Percentiles rank a stretch among this genome's conserved stretches.
Conservation (phyloP, 2,329 filamentous ascomycete genomes). For the Trichoderma sp. region DNA sequence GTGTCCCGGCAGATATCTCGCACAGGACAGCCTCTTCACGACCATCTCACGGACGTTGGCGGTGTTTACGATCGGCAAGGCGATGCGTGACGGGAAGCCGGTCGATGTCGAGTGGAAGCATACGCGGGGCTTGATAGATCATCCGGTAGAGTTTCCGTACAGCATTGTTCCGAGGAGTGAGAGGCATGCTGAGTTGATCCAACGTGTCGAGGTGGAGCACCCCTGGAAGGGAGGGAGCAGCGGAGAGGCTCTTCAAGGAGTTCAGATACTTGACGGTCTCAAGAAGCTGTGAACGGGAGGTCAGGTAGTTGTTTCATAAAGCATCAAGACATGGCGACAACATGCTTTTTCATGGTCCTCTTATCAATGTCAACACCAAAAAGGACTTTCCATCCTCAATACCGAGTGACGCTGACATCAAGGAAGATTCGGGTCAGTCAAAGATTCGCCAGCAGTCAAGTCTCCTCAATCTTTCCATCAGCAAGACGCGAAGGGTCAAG, state of each 20-base stretch:
- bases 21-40: background rate
- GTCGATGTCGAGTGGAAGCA: conserved; percentile 4
- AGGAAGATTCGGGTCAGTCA: no score
- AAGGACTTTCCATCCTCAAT: no score
- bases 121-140: background rate
- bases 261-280: background rate
- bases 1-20: conserved; percentile 15
- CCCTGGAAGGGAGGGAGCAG: background rate
- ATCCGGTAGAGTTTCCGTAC: background rate
- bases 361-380: no score
- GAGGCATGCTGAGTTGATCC: background rate
- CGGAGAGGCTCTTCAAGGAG: background rate
- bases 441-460: no score
- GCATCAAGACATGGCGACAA: no score
- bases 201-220: conserved; percentile 7
- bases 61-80: conserved; percentile 7
- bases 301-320: no score
- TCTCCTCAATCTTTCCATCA: no score
- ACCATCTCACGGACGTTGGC: conserved; percentile 1
- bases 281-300: background rate
- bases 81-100: background rate
- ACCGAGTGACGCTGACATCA: no score
- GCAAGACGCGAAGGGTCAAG: no score
- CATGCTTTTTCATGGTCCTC: no score
- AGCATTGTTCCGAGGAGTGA: background rate